A percentile compares a stretch with the other conserved stretches of the same genome.
Evolutionary conservation across 2,329 filamentous ascomycete species (phyloP).

Genomic region (Blastomyces gilchristii): DNA sequence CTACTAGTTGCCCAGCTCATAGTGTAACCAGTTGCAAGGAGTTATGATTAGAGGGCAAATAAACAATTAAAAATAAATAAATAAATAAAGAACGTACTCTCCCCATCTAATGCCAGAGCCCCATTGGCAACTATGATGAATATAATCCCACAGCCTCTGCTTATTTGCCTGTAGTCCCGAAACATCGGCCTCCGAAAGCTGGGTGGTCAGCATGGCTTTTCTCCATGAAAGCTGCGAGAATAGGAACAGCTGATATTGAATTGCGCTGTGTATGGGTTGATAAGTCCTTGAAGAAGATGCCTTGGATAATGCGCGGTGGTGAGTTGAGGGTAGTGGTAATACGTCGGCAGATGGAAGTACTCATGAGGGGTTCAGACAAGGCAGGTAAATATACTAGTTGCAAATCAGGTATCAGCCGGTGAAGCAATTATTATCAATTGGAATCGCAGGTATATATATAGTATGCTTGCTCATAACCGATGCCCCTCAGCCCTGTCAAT

Average conservation of each 20-base stretch:
- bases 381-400: neutral
- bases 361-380: neutral
- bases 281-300: neutral
- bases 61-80: slow-evolving; percentile 4
- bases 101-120: slow-evolving; percentile 58
- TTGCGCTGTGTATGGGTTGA: neutral
- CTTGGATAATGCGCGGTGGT: neutral
- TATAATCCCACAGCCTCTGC: slow-evolving; percentile 50
- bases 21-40: neutral
- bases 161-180: slow-evolving; percentile 48
- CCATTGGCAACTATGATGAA: slow-evolving; percentile 58
- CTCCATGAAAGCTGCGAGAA: slow-evolving; percentile 6
- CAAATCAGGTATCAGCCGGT: neutral
- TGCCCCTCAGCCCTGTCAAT: neutral
- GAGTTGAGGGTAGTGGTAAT: neutral
- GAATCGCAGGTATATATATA: neutral
- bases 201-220: slow-evolving; percentile 28
- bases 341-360: neutral
- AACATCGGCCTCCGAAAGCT: slow-evolving; percentile 43
- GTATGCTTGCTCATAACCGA: neutral
- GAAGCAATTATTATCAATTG: no score
- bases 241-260: neutral
- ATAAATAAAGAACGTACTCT: slow-evolving; percentile 40
- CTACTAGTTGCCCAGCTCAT: neutral
- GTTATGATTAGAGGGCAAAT: neutral